These are phyloP conservation scores for Yarrowia divulgata DNA, from an alignment of 805 yeast genomes.

Conservation along the genomic window DNA sequence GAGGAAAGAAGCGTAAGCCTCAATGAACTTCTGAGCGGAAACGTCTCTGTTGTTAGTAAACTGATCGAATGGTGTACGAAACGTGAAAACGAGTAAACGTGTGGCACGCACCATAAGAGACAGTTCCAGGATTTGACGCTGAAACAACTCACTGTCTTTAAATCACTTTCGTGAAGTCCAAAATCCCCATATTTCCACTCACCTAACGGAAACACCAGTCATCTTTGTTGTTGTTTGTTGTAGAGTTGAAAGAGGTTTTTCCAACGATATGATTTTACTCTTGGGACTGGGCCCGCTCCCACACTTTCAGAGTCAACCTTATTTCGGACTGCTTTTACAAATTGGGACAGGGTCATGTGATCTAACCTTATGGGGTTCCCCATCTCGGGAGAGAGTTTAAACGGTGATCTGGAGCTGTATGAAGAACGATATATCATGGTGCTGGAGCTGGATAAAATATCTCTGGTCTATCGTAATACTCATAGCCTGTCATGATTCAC, in stretches of 20 bases:
- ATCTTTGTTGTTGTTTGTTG: constrained; percentile 51
- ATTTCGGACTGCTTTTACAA: constrained; percentile 24
- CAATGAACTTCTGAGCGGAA: constrained; percentile 99
- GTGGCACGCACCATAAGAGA: neutral
- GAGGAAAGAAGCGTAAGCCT: constrained; percentile 99
- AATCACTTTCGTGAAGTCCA: constrained; percentile 23
- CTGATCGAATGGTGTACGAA: neutral
- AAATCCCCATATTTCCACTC: constrained; percentile 54
- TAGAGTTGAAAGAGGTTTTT: neutral
- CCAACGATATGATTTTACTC: constrained; percentile 7
- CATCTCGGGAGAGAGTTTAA: too few species aligned
- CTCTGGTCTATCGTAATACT: too few species aligned
- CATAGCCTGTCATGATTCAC: too few species aligned
- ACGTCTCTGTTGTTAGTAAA: constrained; percentile 79
- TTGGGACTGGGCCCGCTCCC: constrained; percentile 4
- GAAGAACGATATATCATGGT: too few species aligned
- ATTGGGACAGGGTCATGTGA: constrained; percentile 25
- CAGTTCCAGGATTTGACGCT: constrained; percentile 9
- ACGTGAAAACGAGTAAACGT: neutral
- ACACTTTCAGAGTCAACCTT: constrained; percentile 32
- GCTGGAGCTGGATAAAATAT: too few species aligned
- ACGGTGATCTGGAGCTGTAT: too few species aligned
- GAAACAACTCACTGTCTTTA: constrained; percentile 32
- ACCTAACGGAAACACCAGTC: constrained; percentile 99
- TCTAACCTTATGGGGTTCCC: too few species aligned